phyloP scores from a whole-genome alignment of 2,329 filamentous ascomycete genomes.

The Talaromyces piceae region DNA sequence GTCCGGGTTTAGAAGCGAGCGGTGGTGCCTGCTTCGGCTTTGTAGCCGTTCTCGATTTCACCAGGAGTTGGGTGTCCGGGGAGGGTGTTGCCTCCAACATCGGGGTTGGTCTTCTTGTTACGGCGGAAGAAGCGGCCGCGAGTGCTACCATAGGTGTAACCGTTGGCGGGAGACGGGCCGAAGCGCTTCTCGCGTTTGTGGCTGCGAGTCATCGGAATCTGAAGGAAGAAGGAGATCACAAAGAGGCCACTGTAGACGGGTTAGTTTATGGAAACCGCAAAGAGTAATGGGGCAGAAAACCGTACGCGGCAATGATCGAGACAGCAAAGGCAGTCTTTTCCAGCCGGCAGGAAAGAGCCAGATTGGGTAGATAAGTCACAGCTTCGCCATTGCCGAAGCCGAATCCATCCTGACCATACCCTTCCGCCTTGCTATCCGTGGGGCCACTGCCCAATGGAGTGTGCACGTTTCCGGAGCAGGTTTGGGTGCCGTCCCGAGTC shows the following conservation, averaged over 20 bases:
- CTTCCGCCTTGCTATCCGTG: conserved; percentile 42
- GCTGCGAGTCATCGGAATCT: conserved; percentile 60
- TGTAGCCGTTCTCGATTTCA: conserved; percentile 26
- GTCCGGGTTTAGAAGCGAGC: background rate
- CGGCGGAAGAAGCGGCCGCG: conserved; percentile 33
- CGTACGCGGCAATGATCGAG: conserved; percentile 67
- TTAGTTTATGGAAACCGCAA: background rate
- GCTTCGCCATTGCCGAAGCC: conserved; percentile 24
- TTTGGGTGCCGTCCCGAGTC: conserved; percentile 60
- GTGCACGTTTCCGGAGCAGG: conserved; percentile 57
- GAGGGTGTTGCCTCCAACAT: conserved; percentile 20
- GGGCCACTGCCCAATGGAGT: conserved; percentile 64
- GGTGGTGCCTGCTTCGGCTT: conserved; percentile 1
- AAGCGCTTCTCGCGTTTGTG: conserved; percentile 68
- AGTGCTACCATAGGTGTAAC: conserved; percentile 56
- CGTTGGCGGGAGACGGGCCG: conserved; percentile 57
- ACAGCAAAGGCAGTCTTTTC: conserved; percentile 72
- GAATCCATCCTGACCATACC: conserved; percentile 42
- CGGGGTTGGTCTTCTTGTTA: conserved; percentile 35
- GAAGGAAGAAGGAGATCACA: conserved; percentile 61
- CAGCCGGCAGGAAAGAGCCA: conserved; percentile 62
- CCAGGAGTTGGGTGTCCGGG: conserved; percentile 33
- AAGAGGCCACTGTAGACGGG: conserved; percentile 57
- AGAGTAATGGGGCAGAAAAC: conserved; percentile 13
- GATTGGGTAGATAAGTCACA: conserved; percentile 22